Percentiles rank a stretch among this genome's conserved stretches.
Conservation (phyloP, 2,329 filamentous ascomycete species). For the Lasiodiplodia sp. region DNA sequence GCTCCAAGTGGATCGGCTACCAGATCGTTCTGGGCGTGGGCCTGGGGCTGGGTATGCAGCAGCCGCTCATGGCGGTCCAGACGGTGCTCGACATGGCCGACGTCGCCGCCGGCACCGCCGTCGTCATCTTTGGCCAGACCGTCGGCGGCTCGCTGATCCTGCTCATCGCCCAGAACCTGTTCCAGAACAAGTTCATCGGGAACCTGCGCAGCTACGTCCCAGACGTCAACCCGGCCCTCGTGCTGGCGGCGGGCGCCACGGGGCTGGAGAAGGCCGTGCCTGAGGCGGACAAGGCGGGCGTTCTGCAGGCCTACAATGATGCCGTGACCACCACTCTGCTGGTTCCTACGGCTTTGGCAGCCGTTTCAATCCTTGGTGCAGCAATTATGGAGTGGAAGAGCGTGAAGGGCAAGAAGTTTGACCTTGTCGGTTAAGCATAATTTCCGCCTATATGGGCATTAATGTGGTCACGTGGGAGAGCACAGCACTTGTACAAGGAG, state of each 20-base stretch:
- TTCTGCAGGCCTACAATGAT: conserved; percentile 42
- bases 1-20: conserved; percentile 42
- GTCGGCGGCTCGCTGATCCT: conserved; percentile 72
- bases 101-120: conserved; percentile 36
- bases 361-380: conserved; percentile 1
- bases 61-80: conserved; percentile 33
- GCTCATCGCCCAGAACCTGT: conserved; percentile 70
- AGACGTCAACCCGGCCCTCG: conserved; percentile 43
- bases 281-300: conserved; percentile 29
- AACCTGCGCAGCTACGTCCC: conserved; percentile 57
- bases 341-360: conserved; percentile 57
- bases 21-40: conserved; percentile 39
- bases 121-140: conserved; percentile 66
- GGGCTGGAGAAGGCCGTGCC: conserved; percentile 37
- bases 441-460: not conserved
- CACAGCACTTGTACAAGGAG: not conserved
- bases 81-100: conserved; percentile 30
- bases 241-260: conserved; percentile 54
- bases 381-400: conserved; percentile 20
- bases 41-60: conserved; percentile 35
- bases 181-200: conserved; percentile 68
- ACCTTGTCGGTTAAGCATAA: conserved; percentile 2
- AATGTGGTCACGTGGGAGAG: not conserved
- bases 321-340: conserved; percentile 58
- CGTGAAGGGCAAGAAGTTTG: conserved; percentile 24